Conservation (phyloP, 2,329 filamentous ascomycete genomes). For the Cladosporium halotolerans region DNA sequence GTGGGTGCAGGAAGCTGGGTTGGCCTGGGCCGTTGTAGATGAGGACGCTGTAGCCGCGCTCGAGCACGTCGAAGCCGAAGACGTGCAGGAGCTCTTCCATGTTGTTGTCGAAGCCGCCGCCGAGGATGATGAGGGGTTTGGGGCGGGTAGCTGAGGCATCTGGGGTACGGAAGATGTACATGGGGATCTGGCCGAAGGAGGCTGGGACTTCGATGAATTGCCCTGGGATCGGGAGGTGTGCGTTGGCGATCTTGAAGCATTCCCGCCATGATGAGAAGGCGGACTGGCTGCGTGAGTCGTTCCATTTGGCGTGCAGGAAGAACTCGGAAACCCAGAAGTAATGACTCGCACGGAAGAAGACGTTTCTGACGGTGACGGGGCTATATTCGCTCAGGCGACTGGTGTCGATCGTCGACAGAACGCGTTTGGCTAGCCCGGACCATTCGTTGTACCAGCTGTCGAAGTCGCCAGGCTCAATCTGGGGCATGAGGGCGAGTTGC, state of each 20-base stretch:
- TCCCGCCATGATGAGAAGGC: constrained; percentile 33
- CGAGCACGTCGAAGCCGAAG: constrained; percentile 23
- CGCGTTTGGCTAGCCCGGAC: constrained; percentile 7
- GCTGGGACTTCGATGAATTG: constrained; percentile 7
- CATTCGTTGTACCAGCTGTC: constrained; percentile 15
- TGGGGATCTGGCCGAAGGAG: constrained; percentile 9
- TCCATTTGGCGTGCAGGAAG: constrained; percentile 38
- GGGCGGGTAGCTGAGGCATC: constrained; percentile 4
- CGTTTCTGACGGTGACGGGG: constrained; percentile 6
- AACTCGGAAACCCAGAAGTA: constrained; percentile 42
- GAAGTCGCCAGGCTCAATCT: constrained; percentile 13
- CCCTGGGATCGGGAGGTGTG: constrained; percentile 27
- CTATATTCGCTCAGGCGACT: background rate
- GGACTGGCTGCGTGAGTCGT: constrained; percentile 35
- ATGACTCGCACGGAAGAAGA: constrained; percentile 33
- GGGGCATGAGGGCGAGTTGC: constrained; percentile 6
- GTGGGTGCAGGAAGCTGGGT: constrained; percentile 16
- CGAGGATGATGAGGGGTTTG: constrained; percentile 20
- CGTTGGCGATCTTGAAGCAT: constrained; percentile 37
- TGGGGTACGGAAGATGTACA: constrained; percentile 10
- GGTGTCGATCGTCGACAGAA: constrained; percentile 15
- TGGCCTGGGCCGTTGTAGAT: constrained; percentile 30
- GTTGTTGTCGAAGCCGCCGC: constrained; percentile 27
- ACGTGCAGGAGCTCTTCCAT: constrained; percentile 27
- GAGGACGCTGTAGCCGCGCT: constrained; percentile 29